A percentile compares a stretch with the other conserved stretches of the same genome.
These are phyloP conservation scores for Persicaria tinctoria DNA, from an alignment of 148 eudicot genomes.

Conservation along the genomic window DNA sequence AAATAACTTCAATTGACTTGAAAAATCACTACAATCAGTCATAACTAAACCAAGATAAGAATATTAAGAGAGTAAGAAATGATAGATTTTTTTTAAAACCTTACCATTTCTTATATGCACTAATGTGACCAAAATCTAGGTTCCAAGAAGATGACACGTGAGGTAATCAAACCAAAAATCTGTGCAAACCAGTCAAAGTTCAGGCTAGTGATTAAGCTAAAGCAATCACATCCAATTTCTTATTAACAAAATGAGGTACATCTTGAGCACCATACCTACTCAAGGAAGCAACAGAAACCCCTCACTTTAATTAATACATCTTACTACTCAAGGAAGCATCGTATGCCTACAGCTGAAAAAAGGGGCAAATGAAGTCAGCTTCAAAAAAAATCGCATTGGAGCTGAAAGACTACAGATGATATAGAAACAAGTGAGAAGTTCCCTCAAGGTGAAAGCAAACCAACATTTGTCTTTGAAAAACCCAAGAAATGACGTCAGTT, in stretches of 20 bases:
- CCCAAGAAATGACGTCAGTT: not conserved
- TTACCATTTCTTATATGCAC: not conserved
- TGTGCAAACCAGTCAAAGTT: not conserved
- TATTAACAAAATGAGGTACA: not conserved
- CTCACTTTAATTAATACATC: not conserved
- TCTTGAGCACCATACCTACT: slow-evolving; percentile 4
- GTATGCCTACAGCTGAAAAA: not conserved
- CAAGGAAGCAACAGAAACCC: not conserved
- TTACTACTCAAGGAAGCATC: not conserved
- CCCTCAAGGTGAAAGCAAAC: not conserved
- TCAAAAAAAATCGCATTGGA: too few species aligned
- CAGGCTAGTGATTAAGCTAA: not conserved
- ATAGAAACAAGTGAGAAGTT: slow-evolving; percentile 7
- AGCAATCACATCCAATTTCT: not conserved
- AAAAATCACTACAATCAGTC: not conserved
- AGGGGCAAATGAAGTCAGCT: not conserved
- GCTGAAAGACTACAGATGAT: not conserved
- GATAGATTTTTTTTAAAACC: not conserved
- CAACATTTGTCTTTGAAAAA: not conserved
- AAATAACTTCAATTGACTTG: not conserved
- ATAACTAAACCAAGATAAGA: not conserved
- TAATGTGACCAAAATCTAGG: not conserved
- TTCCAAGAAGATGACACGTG: not conserved
- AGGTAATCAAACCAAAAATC: not conserved
- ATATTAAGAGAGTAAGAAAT: not conserved